Conservation (phyloP, 306 rosid species). For the Sophora flavescens region DNA sequence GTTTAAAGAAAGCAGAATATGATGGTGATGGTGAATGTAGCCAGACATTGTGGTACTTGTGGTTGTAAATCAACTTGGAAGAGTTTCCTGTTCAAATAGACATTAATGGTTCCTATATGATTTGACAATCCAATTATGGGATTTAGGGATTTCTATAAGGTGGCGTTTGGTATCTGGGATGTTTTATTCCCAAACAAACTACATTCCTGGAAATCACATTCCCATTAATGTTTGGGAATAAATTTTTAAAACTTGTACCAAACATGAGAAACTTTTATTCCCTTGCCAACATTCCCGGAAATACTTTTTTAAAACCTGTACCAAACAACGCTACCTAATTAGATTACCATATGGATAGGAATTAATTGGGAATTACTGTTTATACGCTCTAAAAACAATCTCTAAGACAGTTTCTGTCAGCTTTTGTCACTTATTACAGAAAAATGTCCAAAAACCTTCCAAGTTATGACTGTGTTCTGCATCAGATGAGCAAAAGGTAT, state of each 20-base stretch:
- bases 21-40: background rate
- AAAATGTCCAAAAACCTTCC: background rate
- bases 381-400: background rate
- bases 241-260: too few species aligned
- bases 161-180: too few species aligned
- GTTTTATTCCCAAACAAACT: too few species aligned
- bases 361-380: background rate
- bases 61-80: background rate
- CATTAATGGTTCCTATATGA: background rate
- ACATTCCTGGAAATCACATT: too few species aligned
- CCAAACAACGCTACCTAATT: too few species aligned
- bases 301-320: too few species aligned
- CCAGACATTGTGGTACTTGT: background rate
- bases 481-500: constrained; percentile 28
- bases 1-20: background rate
- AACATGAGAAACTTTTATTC: too few species aligned
- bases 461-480: background rate
- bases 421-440: background rate
- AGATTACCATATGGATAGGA: background rate
- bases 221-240: too few species aligned
- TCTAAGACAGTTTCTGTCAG: background rate
- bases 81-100: background rate
- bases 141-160: background rate
- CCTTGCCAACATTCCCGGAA: too few species aligned
- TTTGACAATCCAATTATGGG: background rate